Evolutionary conservation across 1,139 yeast species (phyloP), one percentile per base, ranked within the genome.

Genomic region (Entelexis sorbosivorans): DNA sequence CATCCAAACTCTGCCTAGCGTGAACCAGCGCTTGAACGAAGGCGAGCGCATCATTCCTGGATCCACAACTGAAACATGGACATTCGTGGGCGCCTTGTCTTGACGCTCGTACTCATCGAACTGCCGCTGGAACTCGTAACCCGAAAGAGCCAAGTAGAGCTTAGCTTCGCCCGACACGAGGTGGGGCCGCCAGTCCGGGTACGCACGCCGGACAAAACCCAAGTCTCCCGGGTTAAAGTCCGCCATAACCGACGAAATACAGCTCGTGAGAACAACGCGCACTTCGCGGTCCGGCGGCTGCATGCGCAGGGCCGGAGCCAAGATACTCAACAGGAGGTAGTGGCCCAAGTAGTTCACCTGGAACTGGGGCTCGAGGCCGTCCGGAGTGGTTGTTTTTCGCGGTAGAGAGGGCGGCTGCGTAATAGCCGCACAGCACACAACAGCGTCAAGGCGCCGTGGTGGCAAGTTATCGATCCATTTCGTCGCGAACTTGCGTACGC

Each of bases 201-300:
- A 89, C 52, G 77, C 71, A 50, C 78, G 75, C 2, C 70, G 64
- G 7, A 43, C 34, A 79, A 84, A 82, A 48, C 86, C 71, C 39
- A 88, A 73, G 66, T 91, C 98, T 26, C 73, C 68, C 4, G 76
- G 48, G 56, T 82, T 81, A 19, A 88, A 64, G 16, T 74, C 74
- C 1, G 85, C 97, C 66, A 84, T 64, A 3, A 86, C 77, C 59
- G 85, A 89, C 7, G 87, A 71, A 53, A 86, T 71, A 66, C 98
- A 91, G 0, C 86, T 76, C 0, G 91, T 76, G 31, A 87, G 59
- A 13, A 91, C 66, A 6, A 91, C 77, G 44, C 96, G 72, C 2
- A 91, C 96, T 63, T 89, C 97, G 59, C 98, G 74, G 65, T 88
- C 97, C 0, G 96, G 87, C 1, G 96, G 95, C 67, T 91, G 98